Base-by-base conservation (phyloP, 805 yeast genomes). In the Myxozyma monticola region DNA sequence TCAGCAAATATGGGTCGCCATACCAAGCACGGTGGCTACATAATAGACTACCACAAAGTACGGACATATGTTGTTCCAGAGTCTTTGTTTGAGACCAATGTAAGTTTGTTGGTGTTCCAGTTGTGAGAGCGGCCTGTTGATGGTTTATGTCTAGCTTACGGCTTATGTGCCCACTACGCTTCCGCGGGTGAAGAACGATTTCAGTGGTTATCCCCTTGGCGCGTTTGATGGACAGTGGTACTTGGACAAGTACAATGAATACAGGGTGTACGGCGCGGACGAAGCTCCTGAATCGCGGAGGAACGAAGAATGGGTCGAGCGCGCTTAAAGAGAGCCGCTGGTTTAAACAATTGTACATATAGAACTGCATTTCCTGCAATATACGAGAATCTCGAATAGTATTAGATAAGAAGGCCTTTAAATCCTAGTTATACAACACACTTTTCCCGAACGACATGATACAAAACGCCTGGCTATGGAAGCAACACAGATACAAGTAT, bases 1-100 rank as follows among this genome's bases (percentile, higher is more conserved):
- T 87, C 99, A 4, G 79, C 95, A 2, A 97, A 97, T 68, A 80
- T 88, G 56, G 99, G 99, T 66, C 76, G 74, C 45, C 80, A 84
- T 65, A 85, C 93, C 46, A 73, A 76, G 30, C 76, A 75, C 54
- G 97, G 96, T 46, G 77, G 79, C 20, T 93, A 88, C 68, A 73
- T 79, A 5, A 78, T 93, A 54, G 78, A 87, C 71, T 91, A 95
- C 88, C 69, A 71, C 38, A 88, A 84, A 65, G 98, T 91, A 26
- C 78, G 96, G 62, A 88, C 98, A 0, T 93, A 83, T 69, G 96
- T 87, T 2, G 88, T 82, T 8, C 99, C 99, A 4, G 68, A 72
- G 1, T 72, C 66, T 15, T 62, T 71, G 10, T 60, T 60, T 12
- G 28, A 53, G 8, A 60, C 70, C 4, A 60, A 63, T 37, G 50